Conservation (phyloP, 2,329 filamentous ascomycete species). For the Hymenoscyphus scutula region DNA sequence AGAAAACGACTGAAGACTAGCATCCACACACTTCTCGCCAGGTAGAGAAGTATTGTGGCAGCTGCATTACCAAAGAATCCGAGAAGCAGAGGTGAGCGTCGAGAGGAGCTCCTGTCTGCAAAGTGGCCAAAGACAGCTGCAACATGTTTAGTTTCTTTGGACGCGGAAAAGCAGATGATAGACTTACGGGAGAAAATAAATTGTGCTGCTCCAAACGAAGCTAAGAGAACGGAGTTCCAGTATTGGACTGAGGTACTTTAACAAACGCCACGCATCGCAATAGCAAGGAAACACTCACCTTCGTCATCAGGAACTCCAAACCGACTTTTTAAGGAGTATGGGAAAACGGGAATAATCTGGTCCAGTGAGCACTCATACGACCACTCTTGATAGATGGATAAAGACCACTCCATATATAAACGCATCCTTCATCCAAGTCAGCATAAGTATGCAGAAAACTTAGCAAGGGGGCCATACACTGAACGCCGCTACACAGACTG, state of each 20-base stretch:
- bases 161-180: background rate
- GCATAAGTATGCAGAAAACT: background rate
- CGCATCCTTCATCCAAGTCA: slow-evolving; percentile 44
- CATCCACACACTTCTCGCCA: slow-evolving; percentile 35
- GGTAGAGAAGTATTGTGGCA: slow-evolving; percentile 60
- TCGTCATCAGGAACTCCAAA: slow-evolving; percentile 47
- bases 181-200: slow-evolving; percentile 48
- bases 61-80: slow-evolving; percentile 46
- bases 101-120: slow-evolving; percentile 59
- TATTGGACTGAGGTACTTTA: slow-evolving; percentile 50
- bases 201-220: slow-evolving; percentile 65
- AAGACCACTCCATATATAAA: slow-evolving; percentile 53
- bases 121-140: slow-evolving; percentile 15
- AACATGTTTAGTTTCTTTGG: background rate
- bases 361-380: background rate
- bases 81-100: slow-evolving; percentile 59
- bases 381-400: background rate
- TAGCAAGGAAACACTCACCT: slow-evolving; percentile 11
- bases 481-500: slow-evolving; percentile 17
- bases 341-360: slow-evolving; percentile 65
- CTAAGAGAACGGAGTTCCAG: slow-evolving; percentile 69
- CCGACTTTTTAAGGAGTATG: slow-evolving; percentile 59
- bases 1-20: slow-evolving; percentile 10
- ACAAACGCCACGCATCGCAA: background rate
- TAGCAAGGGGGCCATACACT: slow-evolving; percentile 4